Evolutionary conservation across 2,329 filamentous ascomycete genomes (phyloP).

Genomic region (Coniella vitis): DNA sequence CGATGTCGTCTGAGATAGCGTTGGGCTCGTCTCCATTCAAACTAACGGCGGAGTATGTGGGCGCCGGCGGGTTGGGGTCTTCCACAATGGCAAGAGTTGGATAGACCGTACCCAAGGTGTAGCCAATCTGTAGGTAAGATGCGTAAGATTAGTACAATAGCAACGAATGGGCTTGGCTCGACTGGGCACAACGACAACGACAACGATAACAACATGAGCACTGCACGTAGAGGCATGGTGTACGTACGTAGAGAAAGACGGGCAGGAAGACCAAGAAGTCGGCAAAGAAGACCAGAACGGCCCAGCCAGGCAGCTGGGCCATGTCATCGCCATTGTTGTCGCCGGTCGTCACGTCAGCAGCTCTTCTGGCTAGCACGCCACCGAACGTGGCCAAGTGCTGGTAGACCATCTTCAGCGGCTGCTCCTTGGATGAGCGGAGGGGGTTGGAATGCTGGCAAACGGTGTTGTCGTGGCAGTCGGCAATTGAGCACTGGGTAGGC

Average conservation of each 20-base stretch:
- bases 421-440: too few relatives aligned
- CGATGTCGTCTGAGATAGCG: constrained; percentile 28
- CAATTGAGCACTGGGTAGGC: too few relatives aligned
- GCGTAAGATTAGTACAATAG: not conserved
- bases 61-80: constrained; percentile 44
- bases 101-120: constrained; percentile 45
- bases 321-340: constrained; percentile 1
- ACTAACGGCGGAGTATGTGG: constrained; percentile 44
- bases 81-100: constrained; percentile 52
- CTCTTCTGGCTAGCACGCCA: constrained; percentile 13
- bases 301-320: constrained; percentile 32
- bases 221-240: not conserved
- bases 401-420: constrained; percentile 1
- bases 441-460: too few relatives aligned
- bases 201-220: not conserved
- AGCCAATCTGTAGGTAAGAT: constrained; percentile 33
- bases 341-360: constrained; percentile 1
- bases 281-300: constrained; percentile 30
- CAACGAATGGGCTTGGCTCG: not conserved
- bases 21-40: constrained; percentile 31
- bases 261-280: constrained; percentile 41
- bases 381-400: constrained; percentile 3
- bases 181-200: not conserved
- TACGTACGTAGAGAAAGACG: constrained; percentile 34
- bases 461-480: too few relatives aligned